Conservation (phyloP, 2,329 filamentous ascomycete species). For the Hypoxylon sp. region DNA sequence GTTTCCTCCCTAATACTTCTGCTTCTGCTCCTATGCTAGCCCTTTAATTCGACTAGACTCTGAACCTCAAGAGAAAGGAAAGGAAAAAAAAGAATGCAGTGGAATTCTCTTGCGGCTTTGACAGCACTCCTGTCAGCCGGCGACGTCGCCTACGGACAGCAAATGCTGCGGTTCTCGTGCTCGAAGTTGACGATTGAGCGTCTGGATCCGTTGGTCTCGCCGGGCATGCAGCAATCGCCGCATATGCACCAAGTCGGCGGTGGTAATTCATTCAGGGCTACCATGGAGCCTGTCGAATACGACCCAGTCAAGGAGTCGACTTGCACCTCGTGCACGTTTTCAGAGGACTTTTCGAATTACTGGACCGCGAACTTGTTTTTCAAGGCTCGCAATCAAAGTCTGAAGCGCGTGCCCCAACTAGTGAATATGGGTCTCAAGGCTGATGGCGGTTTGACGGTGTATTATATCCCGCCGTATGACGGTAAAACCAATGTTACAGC, state of each 20-base stretch:
- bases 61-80: neutral
- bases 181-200: constrained; percentile 50
- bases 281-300: constrained; percentile 41
- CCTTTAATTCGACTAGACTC: neutral
- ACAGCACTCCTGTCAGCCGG: constrained; percentile 21
- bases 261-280: constrained; percentile 51
- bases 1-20: neutral
- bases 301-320: constrained; percentile 36
- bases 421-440: constrained; percentile 49
- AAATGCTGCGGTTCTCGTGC: constrained; percentile 50
- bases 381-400: constrained; percentile 49
- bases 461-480: constrained; percentile 40
- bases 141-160: constrained; percentile 24
- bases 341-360: constrained; percentile 51
- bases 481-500: constrained; percentile 55
- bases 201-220: constrained; percentile 51
- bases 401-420: constrained; percentile 47
- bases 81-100: constrained; percentile 27
- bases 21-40: neutral
- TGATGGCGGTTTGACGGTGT: constrained; percentile 44
- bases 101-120: constrained; percentile 20
- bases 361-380: constrained; percentile 54
- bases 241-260: constrained; percentile 52
- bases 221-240: constrained; percentile 46
- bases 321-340: constrained; percentile 37